phyloP scores from a whole-genome alignment of 1,284 basidiomycete genomes.

The Ganoderma meredithae region DNA sequence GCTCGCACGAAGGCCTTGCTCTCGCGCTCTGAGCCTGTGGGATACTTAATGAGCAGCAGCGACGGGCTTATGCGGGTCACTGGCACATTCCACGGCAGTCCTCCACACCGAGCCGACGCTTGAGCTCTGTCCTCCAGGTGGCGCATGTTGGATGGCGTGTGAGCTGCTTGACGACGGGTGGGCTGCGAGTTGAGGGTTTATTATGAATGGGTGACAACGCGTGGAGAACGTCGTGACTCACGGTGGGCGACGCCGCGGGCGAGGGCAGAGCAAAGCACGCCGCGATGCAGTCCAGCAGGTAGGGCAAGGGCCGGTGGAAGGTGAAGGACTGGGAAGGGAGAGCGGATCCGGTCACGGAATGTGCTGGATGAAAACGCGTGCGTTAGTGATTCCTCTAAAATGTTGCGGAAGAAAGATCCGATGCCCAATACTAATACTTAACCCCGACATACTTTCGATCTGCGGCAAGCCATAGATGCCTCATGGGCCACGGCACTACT shows the following conservation, averaged over 20 bases:
- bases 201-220: not conserved
- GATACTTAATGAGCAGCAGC: slow-evolving; percentile 8
- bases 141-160: not conserved
- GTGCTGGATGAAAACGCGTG: too few relatives aligned
- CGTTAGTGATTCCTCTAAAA: too few relatives aligned
- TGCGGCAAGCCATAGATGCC: too few relatives aligned
- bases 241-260: not conserved
- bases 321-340: too few relatives aligned
- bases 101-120: slow-evolving; percentile 3
- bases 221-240: not conserved
- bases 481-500: too few relatives aligned
- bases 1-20: slow-evolving; percentile 32
- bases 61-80: slow-evolving; percentile 17
- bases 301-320: too few relatives aligned
- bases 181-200: not conserved
- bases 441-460: too few relatives aligned
- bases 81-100: not conserved
- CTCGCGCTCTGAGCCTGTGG: slow-evolving; percentile 33
- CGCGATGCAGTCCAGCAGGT: not conserved
- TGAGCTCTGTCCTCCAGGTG: slow-evolving; percentile 10
- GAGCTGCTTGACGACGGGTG: not conserved
- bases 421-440: too few relatives aligned
- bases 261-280: not conserved
- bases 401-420: too few relatives aligned
- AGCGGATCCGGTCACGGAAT: too few relatives aligned